Evolutionary conservation across 495 filamentous ascomycete genomes (phyloP).

Genomic region (Penicillium malachiteum): DNA sequence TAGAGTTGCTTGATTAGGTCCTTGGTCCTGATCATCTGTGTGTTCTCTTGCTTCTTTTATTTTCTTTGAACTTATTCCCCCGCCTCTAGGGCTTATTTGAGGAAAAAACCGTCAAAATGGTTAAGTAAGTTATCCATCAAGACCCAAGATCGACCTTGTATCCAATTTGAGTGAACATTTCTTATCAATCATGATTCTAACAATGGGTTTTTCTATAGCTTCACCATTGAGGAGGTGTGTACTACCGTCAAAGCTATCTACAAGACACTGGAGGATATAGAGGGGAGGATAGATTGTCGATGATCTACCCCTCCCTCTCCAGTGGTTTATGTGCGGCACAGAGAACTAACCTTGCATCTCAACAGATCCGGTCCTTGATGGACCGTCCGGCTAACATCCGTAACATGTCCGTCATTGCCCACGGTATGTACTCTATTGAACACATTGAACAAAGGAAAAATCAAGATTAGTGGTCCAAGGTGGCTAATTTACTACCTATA

Average conservation of each 20-base stretch:
- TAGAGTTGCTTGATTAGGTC: slow-evolving; percentile 42
- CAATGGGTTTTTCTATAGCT: slow-evolving; percentile 57
- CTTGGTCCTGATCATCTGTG: slow-evolving; percentile 48
- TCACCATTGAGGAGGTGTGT: slow-evolving; percentile 92
- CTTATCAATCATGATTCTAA: slow-evolving; percentile 22
- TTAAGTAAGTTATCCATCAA: slow-evolving; percentile 77
- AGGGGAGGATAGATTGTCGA: background rate
- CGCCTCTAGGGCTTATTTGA: slow-evolving; percentile 45
- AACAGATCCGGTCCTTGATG: slow-evolving; percentile 88
- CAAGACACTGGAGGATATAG: background rate
- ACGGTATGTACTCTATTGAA: slow-evolving; percentile 63
- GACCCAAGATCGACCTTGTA: background rate
- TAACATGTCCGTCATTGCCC: slow-evolving; percentile 99
- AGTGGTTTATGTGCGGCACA: background rate
- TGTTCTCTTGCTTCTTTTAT: slow-evolving; percentile 35
- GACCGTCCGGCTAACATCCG: slow-evolving; percentile 97
- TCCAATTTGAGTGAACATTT: too few species aligned
- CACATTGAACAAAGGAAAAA: background rate
- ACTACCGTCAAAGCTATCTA: background rate
- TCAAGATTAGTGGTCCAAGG: background rate
- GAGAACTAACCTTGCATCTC: slow-evolving; percentile 13
- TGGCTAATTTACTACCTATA: slow-evolving; percentile 27
- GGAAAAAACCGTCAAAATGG: slow-evolving; percentile 90
- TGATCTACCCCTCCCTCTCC: background rate
- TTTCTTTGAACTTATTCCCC: slow-evolving; percentile 28